Conservation (phyloP, 1,139 yeast genomes). For the Yamadazyma jaroonii region DNA sequence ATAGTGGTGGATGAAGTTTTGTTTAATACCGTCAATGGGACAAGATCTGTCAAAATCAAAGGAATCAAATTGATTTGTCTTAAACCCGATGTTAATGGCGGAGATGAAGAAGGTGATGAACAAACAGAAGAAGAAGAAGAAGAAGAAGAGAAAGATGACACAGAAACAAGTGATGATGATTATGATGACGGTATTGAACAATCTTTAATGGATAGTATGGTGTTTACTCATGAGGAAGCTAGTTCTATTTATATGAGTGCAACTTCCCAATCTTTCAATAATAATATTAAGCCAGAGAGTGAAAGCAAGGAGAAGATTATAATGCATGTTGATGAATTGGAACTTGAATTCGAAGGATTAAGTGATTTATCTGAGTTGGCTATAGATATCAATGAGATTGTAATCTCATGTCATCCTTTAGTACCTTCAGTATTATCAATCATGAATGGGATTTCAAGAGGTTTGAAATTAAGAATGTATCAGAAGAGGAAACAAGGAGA, state of each 20-base stretch:
- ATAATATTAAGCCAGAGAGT: conserved; percentile 4
- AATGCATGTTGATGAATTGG: conserved; percentile 33
- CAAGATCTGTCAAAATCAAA: conserved; percentile 36
- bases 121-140: conserved; percentile 5
- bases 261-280: conserved; percentile 40
- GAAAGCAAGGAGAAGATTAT: conserved; percentile 14
- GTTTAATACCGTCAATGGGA: conserved; percentile 46
- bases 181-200: conserved; percentile 23
- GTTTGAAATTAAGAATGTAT: conserved; percentile 29
- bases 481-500: conserved; percentile 23
- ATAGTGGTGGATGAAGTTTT: conserved; percentile 38
- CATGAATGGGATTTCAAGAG: conserved; percentile 30
- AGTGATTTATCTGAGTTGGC: conserved; percentile 45
- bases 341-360: conserved; percentile 51
- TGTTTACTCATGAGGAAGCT: conserved; percentile 68
- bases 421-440: conserved; percentile 33
- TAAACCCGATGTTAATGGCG: conserved; percentile 37
- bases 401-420: conserved; percentile 40
- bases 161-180: conserved; percentile 12
- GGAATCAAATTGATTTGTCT: conserved; percentile 38
- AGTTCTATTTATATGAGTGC: conserved; percentile 86
- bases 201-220: conserved; percentile 56
- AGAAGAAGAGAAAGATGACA: conserved; percentile 9
- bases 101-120: conserved; percentile 16
- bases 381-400: conserved; percentile 44